Percentiles rank a stretch among this genome's conserved stretches.
Evolutionary conservation across 139 green algal species (phyloP).

Genomic region (Trebouxia sp.): DNA sequence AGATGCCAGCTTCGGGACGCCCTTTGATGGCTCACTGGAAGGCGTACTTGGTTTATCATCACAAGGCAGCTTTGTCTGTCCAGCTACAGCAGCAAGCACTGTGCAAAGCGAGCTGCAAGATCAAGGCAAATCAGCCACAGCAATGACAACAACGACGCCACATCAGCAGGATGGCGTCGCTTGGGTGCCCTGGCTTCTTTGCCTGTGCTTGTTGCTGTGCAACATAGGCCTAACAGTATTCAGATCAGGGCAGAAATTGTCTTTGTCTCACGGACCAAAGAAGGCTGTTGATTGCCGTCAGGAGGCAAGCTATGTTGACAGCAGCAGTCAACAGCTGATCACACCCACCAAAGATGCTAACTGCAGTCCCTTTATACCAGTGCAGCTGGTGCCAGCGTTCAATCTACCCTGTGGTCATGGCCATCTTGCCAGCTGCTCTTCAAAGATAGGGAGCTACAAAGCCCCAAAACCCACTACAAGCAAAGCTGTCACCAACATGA

Average conservation of each 20-base stretch:
- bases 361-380: conserved; percentile 13
- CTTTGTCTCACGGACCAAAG: no score
- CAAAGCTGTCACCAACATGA: conserved; percentile 23
- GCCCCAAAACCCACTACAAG: neutral
- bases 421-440: conserved; percentile 6
- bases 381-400: neutral
- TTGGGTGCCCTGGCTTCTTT: neutral
- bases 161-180: neutral
- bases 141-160: no score
- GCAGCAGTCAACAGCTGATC: neutral
- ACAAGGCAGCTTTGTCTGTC: neutral
- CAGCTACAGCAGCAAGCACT: neutral
- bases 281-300: no score
- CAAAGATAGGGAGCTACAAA: conserved; percentile 15
- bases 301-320: conserved; percentile 9
- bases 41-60: neutral
- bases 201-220: conserved; percentile 3
- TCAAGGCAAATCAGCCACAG: neutral
- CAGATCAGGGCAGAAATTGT: no score
- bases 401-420: neutral
- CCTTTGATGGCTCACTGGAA: neutral
- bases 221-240: neutral
- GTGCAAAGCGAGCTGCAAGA: neutral
- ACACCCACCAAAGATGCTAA: conserved; percentile 16
- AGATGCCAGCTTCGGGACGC: neutral